These are phyloP conservation scores for Rhizopus microsporus DNA, from an alignment of 371 early-diverging fungal genomes.

Conservation along the genomic window DNA sequence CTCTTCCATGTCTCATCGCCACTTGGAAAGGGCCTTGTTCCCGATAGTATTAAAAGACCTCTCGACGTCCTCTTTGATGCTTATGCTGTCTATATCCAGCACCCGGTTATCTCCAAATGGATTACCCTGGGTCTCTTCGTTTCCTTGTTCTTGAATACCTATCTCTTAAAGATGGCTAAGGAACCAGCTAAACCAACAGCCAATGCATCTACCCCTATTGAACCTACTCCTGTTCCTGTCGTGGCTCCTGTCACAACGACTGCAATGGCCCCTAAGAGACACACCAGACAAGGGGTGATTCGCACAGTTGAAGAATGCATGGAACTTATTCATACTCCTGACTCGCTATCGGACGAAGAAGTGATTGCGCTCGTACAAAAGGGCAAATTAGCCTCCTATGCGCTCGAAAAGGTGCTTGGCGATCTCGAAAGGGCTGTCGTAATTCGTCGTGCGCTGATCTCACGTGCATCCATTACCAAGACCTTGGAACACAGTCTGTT, in stretches of 20 bases:
- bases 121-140: constrained; percentile 54
- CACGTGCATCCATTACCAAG: constrained; percentile 68
- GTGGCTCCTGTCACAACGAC: neutral
- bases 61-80: constrained; percentile 51
- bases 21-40: constrained; percentile 15
- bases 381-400: constrained; percentile 79
- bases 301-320: constrained; percentile 71
- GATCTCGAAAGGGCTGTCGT: constrained; percentile 83
- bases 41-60: constrained; percentile 48
- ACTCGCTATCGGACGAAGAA: constrained; percentile 66
- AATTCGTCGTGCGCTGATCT: constrained; percentile 78
- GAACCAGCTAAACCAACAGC: constrained; percentile 41
- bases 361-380: constrained; percentile 70
- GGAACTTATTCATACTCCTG: constrained; percentile 54
- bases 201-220: constrained; percentile 18
- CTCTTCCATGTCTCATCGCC: constrained; percentile 49
- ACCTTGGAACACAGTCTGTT: constrained; percentile 67
- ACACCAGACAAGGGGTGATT: constrained; percentile 13
- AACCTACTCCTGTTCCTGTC: constrained; percentile 13
- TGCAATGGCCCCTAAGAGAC: neutral
- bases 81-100: constrained; percentile 60
- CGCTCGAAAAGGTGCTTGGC: constrained; percentile 79
- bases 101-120: constrained; percentile 67
- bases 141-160: constrained; percentile 66
- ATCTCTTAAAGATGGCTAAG: constrained; percentile 64